A percentile compares a stretch with the other conserved stretches of the same genome.
These are phyloP conservation scores for Penicillium arizonense DNA, from an alignment of 495 filamentous ascomycete species.

Conservation along the genomic window DNA sequence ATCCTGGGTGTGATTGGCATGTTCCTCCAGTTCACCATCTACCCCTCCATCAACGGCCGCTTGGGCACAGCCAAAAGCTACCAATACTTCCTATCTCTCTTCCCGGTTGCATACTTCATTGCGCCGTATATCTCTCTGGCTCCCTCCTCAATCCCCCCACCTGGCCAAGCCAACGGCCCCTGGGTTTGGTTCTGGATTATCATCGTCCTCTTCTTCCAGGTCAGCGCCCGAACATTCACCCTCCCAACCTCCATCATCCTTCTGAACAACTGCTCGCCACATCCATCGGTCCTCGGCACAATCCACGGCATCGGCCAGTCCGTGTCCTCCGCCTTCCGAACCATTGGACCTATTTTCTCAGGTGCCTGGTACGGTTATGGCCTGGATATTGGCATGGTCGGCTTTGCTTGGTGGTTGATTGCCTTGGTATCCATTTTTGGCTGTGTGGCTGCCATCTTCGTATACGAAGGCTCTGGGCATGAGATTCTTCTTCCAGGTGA, in stretches of 20 bases:
- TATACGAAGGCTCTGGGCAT: slow-evolving; percentile 72
- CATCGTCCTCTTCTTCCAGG: slow-evolving; percentile 67
- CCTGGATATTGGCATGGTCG: slow-evolving; percentile 66
- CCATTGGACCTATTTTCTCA: slow-evolving; percentile 70
- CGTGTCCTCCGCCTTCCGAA: slow-evolving; percentile 66
- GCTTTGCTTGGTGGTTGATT: slow-evolving; percentile 75
- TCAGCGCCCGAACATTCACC: slow-evolving; percentile 78
- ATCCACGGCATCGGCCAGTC: slow-evolving; percentile 81
- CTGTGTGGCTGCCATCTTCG: slow-evolving; percentile 59
- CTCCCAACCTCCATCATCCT: slow-evolving; percentile 75
- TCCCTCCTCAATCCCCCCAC: slow-evolving; percentile 59
- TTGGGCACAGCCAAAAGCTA: slow-evolving; percentile 69
- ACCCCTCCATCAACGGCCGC: slow-evolving; percentile 63
- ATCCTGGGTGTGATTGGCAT: slow-evolving; percentile 78
- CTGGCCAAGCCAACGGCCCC: slow-evolving; percentile 61
- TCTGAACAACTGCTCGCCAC: slow-evolving; percentile 80
- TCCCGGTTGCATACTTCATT: slow-evolving; percentile 71
- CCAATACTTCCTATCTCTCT: slow-evolving; percentile 65
- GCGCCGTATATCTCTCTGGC: slow-evolving; percentile 72
- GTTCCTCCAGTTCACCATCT: slow-evolving; percentile 71
- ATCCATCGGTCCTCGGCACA: slow-evolving; percentile 76
- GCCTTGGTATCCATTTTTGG: slow-evolving; percentile 62
- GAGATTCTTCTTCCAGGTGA: slow-evolving; percentile 69
- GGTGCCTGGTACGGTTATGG: slow-evolving; percentile 72
- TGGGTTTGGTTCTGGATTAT: slow-evolving; percentile 69